Evolutionary conservation across 2,329 filamentous ascomycete species (phyloP), one percentile per base, ranked within the genome.

Genomic region (Trichoderma afroharzianum): DNA sequence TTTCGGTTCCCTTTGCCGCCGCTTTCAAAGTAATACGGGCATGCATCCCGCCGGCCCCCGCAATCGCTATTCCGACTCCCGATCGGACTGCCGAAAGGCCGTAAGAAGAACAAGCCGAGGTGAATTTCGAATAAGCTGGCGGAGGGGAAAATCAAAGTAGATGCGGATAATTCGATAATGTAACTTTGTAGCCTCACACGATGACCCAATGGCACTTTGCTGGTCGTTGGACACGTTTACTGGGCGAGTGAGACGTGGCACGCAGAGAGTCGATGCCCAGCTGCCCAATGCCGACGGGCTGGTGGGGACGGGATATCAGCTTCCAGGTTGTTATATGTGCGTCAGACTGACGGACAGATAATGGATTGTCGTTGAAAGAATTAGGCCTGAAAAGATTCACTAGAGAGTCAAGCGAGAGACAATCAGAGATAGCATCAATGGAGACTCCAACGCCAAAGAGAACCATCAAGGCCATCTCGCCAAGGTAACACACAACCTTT

Each of bases 241-340:
- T 21, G 21, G 36, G 67, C 15, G 21, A 62, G 67, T 21, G 21
- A 62, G 67, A 69, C 67, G 67, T 69, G 67, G 67, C 67, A 53
- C n/a, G 50, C 57, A 28, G 57, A 26, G 67, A 69, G 57, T 69
- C 67, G 67, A 53, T 61, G 67, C 67, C 67, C 67, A 69, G 67
- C 67, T 69, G 67, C 67, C 67, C 67, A 69, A 69, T 69, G 57
- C 67, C 57, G 18, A 43, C 57, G 11, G 11, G 43, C 15, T 68
- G 39, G 67, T 69, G 67, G 67, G 30, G 67, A 53, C 67, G 39
- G 67, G 39, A 43, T 43, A 43, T 43, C 14, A n/a, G 61, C 7
- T 14, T 36, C 6, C 33, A 36, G 33, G 33, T 15, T 33, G 14
- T 18, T 68, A 62, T 69, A 26, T 69, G 12, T 50, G 57, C 30